A percentile compares a stretch with the other conserved stretches of the same genome.
phyloP scores from a whole-genome alignment of 305 asterid species.

The Plantago rigida region DNA sequence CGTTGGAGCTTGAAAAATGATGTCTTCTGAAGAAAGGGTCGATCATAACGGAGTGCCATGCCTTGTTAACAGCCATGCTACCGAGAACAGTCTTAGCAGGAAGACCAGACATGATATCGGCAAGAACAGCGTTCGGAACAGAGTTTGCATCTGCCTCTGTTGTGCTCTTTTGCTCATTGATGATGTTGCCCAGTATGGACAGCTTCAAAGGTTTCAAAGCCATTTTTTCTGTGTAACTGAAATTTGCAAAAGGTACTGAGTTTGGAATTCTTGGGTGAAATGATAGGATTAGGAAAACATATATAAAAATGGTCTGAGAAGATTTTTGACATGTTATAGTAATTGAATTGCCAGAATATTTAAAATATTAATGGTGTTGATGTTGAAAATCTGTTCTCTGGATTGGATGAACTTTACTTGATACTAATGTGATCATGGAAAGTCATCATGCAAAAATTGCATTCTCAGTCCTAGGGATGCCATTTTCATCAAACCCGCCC shows the following conservation, averaged over 20 bases:
- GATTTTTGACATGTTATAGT: background rate
- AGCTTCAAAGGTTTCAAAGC: background rate
- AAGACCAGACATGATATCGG: background rate
- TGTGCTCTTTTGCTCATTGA: background rate
- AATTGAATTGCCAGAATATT: background rate
- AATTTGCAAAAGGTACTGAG: too few species aligned
- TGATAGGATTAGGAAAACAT: too few species aligned
- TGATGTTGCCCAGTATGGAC: background rate
- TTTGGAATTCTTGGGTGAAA: too few species aligned
- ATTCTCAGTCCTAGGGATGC: too few species aligned
- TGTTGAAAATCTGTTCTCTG: too few species aligned
- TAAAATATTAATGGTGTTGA: too few species aligned
- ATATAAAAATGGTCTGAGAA: background rate
- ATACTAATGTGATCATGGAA: too few species aligned
- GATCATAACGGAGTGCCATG: background rate
- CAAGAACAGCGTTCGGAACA: background rate
- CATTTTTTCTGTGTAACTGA: background rate
- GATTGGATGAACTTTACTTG: too few species aligned
- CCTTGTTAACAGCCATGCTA: background rate
- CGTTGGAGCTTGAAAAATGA: background rate
- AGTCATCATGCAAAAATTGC: too few species aligned
- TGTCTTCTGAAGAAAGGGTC: background rate
- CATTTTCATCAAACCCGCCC: too few species aligned
- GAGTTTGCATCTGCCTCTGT: background rate
- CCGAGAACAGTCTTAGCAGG: constrained; percentile 6